Evolutionary conservation across 2,329 filamentous ascomycete species (phyloP).

Genomic region (Colletotrichum gloeosporioides): DNA sequence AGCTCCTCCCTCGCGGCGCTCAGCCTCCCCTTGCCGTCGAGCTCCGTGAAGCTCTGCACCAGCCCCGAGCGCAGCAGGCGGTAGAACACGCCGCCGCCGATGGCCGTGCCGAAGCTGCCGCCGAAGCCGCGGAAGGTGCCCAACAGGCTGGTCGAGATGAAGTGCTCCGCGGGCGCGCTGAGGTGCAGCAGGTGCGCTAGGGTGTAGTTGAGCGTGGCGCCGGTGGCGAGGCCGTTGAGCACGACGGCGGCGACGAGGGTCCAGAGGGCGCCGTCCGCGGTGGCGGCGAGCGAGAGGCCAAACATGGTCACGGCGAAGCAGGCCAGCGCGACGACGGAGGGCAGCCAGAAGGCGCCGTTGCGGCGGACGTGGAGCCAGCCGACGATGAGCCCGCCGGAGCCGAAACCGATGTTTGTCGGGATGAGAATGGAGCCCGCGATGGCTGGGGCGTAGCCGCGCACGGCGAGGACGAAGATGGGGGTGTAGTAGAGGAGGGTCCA

Average conservation of each 20-base stretch:
- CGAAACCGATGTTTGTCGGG: conserved; percentile 83
- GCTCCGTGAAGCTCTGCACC: conserved; percentile 57
- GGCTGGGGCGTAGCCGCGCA: conserved; percentile 72
- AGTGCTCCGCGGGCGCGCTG: conserved; percentile 69
- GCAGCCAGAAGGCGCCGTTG: conserved; percentile 73
- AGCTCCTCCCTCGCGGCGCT: conserved; percentile 40
- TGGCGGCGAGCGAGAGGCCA: conserved; percentile 60
- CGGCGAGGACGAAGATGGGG: conserved; percentile 79
- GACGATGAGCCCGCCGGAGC: conserved; percentile 72
- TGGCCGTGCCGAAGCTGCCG: conserved; percentile 79
- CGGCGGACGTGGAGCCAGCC: conserved; percentile 79
- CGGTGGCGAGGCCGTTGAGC: conserved; percentile 74
- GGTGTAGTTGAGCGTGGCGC: conserved; percentile 79
- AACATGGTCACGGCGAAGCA: conserved; percentile 68
- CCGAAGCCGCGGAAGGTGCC: conserved; percentile 84
- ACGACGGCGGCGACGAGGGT: conserved; percentile 68
- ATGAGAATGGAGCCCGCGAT: conserved; percentile 78
- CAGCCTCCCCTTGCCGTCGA: conserved; percentile 44
- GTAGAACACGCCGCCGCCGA: conserved; percentile 78
- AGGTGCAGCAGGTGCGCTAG: conserved; percentile 81
- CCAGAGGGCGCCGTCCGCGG: conserved; percentile 51
- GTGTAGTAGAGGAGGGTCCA: conserved; percentile 84
- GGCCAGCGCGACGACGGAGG: conserved; percentile 63
- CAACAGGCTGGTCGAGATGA: conserved; percentile 76
- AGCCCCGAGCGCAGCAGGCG: conserved; percentile 64